Evolutionary conservation across 208 protist species (phyloP).

Genomic region (Leishmania gerbilli): DNA sequence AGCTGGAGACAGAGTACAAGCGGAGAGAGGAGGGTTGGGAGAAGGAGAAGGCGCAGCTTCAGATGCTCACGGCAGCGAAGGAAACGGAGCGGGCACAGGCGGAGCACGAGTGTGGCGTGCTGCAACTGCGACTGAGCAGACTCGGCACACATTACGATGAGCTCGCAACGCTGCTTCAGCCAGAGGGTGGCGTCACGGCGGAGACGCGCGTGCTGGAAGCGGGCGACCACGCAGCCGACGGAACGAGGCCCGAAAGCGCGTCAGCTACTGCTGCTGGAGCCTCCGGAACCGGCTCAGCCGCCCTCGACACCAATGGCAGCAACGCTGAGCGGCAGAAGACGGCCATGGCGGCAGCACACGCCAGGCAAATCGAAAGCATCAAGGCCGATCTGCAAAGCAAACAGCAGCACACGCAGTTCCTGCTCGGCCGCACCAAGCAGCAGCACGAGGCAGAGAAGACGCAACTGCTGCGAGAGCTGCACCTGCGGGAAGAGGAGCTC

Average conservation of each 20-base stretch:
- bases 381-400: conserved; percentile 45
- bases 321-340: conserved; percentile 12
- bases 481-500: conserved; percentile 64
- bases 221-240: background rate
- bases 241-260: background rate
- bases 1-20: conserved; percentile 23
- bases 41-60: conserved; percentile 33
- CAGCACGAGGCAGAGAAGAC: conserved; percentile 47
- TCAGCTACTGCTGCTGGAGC: background rate
- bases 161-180: conserved; percentile 26
- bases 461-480: conserved; percentile 58
- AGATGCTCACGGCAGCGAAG: conserved; percentile 28
- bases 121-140: conserved; percentile 21
- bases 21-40: conserved; percentile 31
- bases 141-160: conserved; percentile 33
- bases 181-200: background rate
- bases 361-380: conserved; percentile 34
- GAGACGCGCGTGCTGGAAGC: background rate
- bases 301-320: background rate
- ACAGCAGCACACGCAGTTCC: conserved; percentile 31
- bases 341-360: conserved; percentile 21
- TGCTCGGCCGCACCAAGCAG: conserved; percentile 26
- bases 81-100: conserved; percentile 36
- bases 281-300: background rate
- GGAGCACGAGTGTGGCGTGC: conserved; percentile 27